Evolutionary conservation across 2,329 filamentous ascomycete genomes (phyloP).

Genomic region (Cladosporium sp.): DNA sequence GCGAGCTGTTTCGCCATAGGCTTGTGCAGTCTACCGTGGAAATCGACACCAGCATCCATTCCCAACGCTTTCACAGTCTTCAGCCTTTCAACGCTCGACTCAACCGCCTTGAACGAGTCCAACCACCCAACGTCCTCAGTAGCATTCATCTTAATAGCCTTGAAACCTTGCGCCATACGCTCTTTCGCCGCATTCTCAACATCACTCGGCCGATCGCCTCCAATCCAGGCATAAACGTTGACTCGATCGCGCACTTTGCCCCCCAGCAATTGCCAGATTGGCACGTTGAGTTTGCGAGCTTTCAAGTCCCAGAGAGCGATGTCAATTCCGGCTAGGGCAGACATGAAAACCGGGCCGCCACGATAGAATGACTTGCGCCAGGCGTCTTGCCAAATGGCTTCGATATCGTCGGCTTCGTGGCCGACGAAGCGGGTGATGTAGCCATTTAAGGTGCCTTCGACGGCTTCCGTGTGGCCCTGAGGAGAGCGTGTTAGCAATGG

Average conservation of each 20-base stretch:
- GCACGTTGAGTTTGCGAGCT: slow-evolving; percentile 58
- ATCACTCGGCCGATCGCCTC: slow-evolving; percentile 64
- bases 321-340: slow-evolving; percentile 68
- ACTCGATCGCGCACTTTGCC: slow-evolving; percentile 67
- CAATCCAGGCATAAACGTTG: slow-evolving; percentile 73
- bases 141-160: slow-evolving; percentile 70
- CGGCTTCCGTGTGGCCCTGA: slow-evolving; percentile 62
- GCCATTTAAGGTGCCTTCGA: slow-evolving; percentile 67
- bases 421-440: slow-evolving; percentile 59
- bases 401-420: slow-evolving; percentile 69
- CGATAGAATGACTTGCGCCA: slow-evolving; percentile 62
- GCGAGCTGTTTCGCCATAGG: slow-evolving; percentile 74
- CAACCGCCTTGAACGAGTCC: slow-evolving; percentile 62
- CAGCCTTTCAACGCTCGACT: slow-evolving; percentile 61
- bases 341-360: slow-evolving; percentile 74
- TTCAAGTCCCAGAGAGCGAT: slow-evolving; percentile 79
- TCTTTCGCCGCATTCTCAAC: slow-evolving; percentile 49
- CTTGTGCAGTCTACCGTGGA: slow-evolving; percentile 70
- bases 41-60: slow-evolving; percentile 69
- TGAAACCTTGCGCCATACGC: slow-evolving; percentile 59
- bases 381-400: slow-evolving; percentile 71
- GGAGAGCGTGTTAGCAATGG: slow-evolving; percentile 1
- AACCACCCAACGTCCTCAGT: slow-evolving; percentile 72
- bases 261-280: slow-evolving; percentile 68
- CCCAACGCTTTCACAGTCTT: slow-evolving; percentile 64